These are phyloP conservation scores for Fusarium sp. DNA, from an alignment of 2,329 filamentous ascomycete genomes.

Conservation along the genomic window DNA sequence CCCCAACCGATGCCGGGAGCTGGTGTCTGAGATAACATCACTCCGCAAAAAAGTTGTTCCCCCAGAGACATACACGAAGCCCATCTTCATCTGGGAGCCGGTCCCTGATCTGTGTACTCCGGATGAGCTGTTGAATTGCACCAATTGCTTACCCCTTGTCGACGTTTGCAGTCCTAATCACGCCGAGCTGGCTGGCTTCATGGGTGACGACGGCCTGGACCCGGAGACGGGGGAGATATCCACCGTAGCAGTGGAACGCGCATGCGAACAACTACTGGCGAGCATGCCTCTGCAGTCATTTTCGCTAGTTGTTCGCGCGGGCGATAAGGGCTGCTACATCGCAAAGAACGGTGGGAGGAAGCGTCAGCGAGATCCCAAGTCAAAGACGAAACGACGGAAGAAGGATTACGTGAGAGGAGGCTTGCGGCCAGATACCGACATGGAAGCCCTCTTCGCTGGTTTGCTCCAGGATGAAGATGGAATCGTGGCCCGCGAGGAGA, in stretches of 20 bases:
- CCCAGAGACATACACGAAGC: slow-evolving; percentile 59
- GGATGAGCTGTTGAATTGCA: slow-evolving; percentile 73
- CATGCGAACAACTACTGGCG: slow-evolving; percentile 71
- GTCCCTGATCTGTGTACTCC: slow-evolving; percentile 89
- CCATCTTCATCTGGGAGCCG: slow-evolving; percentile 93
- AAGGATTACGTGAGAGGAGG: slow-evolving; percentile 63
- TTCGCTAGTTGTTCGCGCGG: slow-evolving; percentile 76
- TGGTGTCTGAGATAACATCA: slow-evolving; percentile 77
- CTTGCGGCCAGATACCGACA: slow-evolving; percentile 70
- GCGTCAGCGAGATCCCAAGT: slow-evolving; percentile 48
- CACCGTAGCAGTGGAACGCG: slow-evolving; percentile 64
- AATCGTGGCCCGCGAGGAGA: slow-evolving; percentile 66
- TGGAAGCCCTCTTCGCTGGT: slow-evolving; percentile 71
- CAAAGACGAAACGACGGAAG: slow-evolving; percentile 52
- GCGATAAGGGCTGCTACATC: slow-evolving; percentile 78
- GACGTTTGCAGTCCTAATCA: slow-evolving; percentile 85
- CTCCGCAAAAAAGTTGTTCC: slow-evolving; percentile 60
- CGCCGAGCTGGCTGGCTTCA: slow-evolving; percentile 86
- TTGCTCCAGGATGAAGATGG: slow-evolving; percentile 67
- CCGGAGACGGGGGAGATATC: slow-evolving; percentile 66
- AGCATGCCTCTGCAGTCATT: slow-evolving; percentile 74
- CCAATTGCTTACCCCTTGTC: slow-evolving; percentile 70
- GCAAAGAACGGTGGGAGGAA: slow-evolving; percentile 68
- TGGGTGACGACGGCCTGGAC: slow-evolving; percentile 71
- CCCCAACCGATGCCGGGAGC: slow-evolving; percentile 78